Evolutionary conservation across 805 yeast species (phyloP).

Genomic region (Candida manassasensis): DNA sequence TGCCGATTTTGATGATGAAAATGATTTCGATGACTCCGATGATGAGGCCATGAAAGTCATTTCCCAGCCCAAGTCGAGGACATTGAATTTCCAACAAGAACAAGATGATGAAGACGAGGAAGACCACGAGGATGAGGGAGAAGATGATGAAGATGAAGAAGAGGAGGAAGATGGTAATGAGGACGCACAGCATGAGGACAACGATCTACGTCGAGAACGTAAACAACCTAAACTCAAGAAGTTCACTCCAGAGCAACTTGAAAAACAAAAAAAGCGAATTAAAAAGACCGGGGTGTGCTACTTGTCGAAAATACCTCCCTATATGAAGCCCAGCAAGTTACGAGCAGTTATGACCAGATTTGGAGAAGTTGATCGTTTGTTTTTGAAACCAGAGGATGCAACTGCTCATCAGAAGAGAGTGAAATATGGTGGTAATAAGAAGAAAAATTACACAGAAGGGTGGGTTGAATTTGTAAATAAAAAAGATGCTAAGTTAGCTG

Average conservation of each 20-base stretch:
- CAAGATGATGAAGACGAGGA: slow-evolving; percentile 10
- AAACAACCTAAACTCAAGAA: slow-evolving; percentile 42
- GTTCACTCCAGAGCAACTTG: slow-evolving; percentile 53
- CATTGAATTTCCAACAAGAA: slow-evolving; percentile 4
- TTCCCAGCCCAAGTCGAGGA: slow-evolving; percentile 7
- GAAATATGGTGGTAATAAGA: slow-evolving; percentile 88
- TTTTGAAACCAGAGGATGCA: slow-evolving; percentile 80
- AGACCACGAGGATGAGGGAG: slow-evolving; percentile 7
- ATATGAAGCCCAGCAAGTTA: slow-evolving; percentile 91
- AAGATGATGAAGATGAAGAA: slow-evolving; percentile 15
- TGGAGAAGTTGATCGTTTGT: slow-evolving; percentile 85
- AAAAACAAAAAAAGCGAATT: slow-evolving; percentile 48
- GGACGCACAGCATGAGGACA: slow-evolving; percentile 11
- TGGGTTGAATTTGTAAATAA: slow-evolving; percentile 92
- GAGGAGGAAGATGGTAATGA: slow-evolving; percentile 11
- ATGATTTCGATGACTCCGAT: slow-evolving; percentile 9
- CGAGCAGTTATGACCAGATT: slow-evolving; percentile 75
- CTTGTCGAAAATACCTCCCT: slow-evolving; percentile 87
- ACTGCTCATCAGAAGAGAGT: slow-evolving; percentile 61
- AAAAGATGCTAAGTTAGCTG: slow-evolving; percentile 84
- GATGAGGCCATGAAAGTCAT: slow-evolving; percentile 10
- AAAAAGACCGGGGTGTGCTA: slow-evolving; percentile 89
- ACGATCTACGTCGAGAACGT: slow-evolving; percentile 9
- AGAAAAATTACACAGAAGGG: slow-evolving; percentile 84
- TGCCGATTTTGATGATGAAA: slow-evolving; percentile 5